These are phyloP conservation scores for Quercus aquifolioides DNA, from an alignment of 306 rosid species.

Conservation along the genomic window DNA sequence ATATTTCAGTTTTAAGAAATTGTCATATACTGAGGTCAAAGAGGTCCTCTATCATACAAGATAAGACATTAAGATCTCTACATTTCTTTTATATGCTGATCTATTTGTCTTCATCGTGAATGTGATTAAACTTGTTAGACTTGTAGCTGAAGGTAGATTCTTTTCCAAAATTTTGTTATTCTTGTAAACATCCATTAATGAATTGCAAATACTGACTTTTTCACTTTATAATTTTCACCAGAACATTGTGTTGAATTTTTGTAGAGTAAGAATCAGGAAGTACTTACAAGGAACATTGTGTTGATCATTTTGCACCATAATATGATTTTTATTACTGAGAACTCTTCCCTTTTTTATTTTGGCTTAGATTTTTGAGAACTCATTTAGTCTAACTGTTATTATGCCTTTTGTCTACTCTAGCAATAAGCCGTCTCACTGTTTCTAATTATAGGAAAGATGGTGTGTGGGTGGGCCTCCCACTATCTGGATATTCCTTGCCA, in stretches of 20 bases:
- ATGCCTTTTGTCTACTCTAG: background rate
- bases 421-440: background rate
- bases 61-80: too few species aligned
- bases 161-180: background rate
- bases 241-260: too few species aligned
- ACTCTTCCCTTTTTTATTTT: background rate
- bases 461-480: conserved; percentile 97
- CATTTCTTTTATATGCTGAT: background rate
- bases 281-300: too few species aligned
- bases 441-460: conserved; percentile 63
- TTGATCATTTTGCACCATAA: background rate
- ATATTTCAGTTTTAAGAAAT: too few species aligned
- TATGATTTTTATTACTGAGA: background rate
- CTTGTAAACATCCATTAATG: background rate
- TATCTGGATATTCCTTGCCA: conserved; percentile 92
- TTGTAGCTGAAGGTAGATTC: background rate
- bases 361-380: background rate
- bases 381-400: background rate
- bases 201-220: background rate
- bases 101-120: background rate
- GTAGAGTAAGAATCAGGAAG: too few species aligned
- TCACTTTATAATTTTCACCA: too few species aligned
- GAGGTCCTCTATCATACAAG: too few species aligned
- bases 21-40: too few species aligned
- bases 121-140: background rate